Conservation (phyloP, 257 asterid genomes). For the Ilex asprella region DNA sequence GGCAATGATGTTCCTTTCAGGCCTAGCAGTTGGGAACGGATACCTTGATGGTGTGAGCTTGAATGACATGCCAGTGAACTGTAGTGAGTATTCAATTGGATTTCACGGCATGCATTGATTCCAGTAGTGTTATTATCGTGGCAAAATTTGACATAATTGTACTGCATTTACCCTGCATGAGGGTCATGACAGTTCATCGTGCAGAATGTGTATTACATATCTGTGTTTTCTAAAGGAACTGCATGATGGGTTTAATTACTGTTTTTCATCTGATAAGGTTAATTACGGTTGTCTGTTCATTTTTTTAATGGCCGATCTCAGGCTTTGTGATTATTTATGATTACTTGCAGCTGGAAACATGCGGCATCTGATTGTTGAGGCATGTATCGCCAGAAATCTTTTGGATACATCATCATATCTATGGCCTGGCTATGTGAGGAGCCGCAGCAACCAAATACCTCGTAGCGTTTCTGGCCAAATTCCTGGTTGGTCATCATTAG, state of each 20-base stretch:
- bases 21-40: conserved; percentile 66
- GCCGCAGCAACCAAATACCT: conserved; percentile 72
- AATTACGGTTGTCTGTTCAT: too few species aligned
- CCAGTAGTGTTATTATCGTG: background rate
- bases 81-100: conserved; percentile 54
- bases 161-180: background rate
- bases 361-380: conserved; percentile 88
- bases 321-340: conserved; percentile 20
- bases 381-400: conserved; percentile 90
- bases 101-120: conserved; percentile 2
- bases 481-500: conserved; percentile 84
- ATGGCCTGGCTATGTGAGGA: conserved; percentile 97
- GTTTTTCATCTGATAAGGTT: too few species aligned
- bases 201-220: too few species aligned
- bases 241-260: too few species aligned
- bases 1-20: conserved; percentile 89
- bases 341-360: conserved; percentile 67
- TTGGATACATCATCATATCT: conserved; percentile 86
- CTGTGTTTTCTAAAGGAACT: too few species aligned
- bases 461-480: conserved; percentile 64
- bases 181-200: too few species aligned
- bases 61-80: conserved; percentile 70
- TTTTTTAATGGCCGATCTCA: too few species aligned
- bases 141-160: background rate
- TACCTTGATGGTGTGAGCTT: conserved; percentile 77